Evolutionary conservation across 306 rosid species (phyloP).

Genomic region (Quercus robur): DNA sequence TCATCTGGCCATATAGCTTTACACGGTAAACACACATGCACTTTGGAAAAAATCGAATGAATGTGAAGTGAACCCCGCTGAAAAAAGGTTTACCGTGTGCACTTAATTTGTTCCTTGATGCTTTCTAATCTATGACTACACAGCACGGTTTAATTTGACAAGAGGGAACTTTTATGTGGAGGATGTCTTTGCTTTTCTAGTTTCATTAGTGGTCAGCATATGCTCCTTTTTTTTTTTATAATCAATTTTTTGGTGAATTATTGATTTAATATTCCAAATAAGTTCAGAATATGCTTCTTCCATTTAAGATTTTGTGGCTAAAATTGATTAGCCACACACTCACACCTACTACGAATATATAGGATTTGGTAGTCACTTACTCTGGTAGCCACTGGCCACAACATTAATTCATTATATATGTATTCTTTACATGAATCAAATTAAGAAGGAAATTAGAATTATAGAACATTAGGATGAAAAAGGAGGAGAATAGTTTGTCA

Average conservation of each 20-base stretch:
- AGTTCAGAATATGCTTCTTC: constrained; percentile 21
- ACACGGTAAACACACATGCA: too few relatives aligned
- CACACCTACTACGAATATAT: not conserved
- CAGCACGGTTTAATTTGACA: not conserved
- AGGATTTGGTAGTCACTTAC: not conserved
- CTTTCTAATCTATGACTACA: not conserved
- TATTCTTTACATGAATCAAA: too few relatives aligned
- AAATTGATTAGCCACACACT: not conserved
- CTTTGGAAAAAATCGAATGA: too few relatives aligned
- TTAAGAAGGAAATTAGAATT: too few relatives aligned
- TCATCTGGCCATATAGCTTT: too few relatives aligned
- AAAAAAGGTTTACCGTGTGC: not conserved
- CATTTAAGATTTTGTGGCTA: constrained; percentile 26
- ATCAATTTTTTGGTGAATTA: not conserved
- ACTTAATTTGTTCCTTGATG: not conserved
- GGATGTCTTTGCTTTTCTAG: not conserved
- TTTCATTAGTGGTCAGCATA: not conserved
- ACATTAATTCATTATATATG: too few relatives aligned
- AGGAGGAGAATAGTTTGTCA: not conserved
- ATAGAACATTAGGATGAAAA: not conserved
- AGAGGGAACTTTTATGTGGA: not conserved
- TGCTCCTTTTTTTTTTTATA: not conserved
- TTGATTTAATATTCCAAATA: not conserved
- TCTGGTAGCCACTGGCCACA: too few relatives aligned
- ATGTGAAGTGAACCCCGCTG: too few relatives aligned